Conservation (phyloP, 2,329 filamentous ascomycete genomes). For the Lomentospora prolificans region DNA sequence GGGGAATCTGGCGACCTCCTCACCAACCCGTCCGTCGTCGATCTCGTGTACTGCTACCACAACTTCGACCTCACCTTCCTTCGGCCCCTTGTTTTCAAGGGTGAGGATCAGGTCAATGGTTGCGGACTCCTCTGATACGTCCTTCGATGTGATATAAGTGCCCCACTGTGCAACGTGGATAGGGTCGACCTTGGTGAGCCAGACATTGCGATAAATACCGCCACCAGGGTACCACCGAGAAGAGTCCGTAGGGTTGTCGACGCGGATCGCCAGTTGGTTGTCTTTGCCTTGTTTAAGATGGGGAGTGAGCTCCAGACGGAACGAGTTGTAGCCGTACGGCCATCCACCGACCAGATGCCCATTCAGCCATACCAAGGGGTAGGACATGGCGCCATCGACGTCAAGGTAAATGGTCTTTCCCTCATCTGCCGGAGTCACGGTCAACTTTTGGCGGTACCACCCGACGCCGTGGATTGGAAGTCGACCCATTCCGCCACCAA, state of each 20-base stretch:
- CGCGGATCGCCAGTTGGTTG: slow-evolving; percentile 37
- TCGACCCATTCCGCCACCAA: slow-evolving; percentile 29
- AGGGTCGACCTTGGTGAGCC: slow-evolving; percentile 37
- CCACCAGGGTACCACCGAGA: slow-evolving; percentile 46
- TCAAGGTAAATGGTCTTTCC: slow-evolving; percentile 34
- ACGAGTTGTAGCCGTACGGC: slow-evolving; percentile 42
- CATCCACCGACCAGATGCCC: slow-evolving; percentile 38
- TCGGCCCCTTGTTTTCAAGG: slow-evolving; percentile 31
- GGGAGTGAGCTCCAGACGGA: slow-evolving; percentile 38
- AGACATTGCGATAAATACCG: slow-evolving; percentile 44
- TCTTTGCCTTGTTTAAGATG: slow-evolving; percentile 21
- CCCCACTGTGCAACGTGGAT: slow-evolving; percentile 40
- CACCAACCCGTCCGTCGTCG: slow-evolving; percentile 22
- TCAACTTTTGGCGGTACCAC: slow-evolving; percentile 34
- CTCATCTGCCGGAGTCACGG: slow-evolving; percentile 15
- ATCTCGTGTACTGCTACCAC: slow-evolving; percentile 28
- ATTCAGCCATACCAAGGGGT: slow-evolving; percentile 42
- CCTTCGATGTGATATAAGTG: slow-evolving; percentile 35
- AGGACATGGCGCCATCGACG: slow-evolving; percentile 41
- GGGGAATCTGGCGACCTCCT: slow-evolving; percentile 18
- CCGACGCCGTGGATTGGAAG: slow-evolving; percentile 42
- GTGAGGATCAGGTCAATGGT: slow-evolving; percentile 32
- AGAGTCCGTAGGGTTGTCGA: slow-evolving; percentile 37
- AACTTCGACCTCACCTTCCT: slow-evolving; percentile 24
- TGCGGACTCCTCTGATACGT: slow-evolving; percentile 33